Evolutionary conservation across 345 rosid species (phyloP), one percentile per base, ranked within the genome.

Genomic region (Chamaenerion angustifolium): DNA sequence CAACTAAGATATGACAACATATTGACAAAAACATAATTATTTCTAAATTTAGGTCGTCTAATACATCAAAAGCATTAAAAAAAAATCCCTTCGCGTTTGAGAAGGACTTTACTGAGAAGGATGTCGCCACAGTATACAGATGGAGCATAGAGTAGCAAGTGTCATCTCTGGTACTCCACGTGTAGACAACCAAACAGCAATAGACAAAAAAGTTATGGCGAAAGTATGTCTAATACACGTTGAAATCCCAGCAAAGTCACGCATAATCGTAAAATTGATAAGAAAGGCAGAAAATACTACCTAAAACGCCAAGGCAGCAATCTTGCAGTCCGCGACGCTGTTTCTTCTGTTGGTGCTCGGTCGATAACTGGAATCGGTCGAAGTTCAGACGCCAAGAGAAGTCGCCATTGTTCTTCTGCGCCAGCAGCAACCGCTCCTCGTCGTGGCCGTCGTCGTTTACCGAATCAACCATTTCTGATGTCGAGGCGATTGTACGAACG

Each of bases 371-470:
- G 59, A 72, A 71, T 3, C 85, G 80, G 15, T 87, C 88, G 72
- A 92, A 92, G 75, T 92, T 92, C 45, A 92, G 63, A 59, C 88
- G 85, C 98, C 98, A 92, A 6, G 98, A 84, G 1, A 37, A 53
- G 52, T 88, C 96, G 16, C 73, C 83, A 55, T 67, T 69, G 65
- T 45, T 59, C 48, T 64, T 60, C 47, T 49, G 68, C 12, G 70
- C 18, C 67, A 84, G 64, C 50, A 84, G 69, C 18, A 72, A 65
- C 52, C 69, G 65, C 66, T 69, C 95, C 74, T 92, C 98, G 14
- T 73, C 86, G 16, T 13, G 54, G 42, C 64, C 65, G 14, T 66
- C 65, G 14, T 13, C 11, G 11, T 19, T 45, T 59, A 17, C 63
- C 56, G 73, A 61, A 45, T 62, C 73, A 57, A 47, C 71, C 87